Base-by-base conservation (phyloP, 441 rosid species). In the Cnidoscolus chayamansa region DNA sequence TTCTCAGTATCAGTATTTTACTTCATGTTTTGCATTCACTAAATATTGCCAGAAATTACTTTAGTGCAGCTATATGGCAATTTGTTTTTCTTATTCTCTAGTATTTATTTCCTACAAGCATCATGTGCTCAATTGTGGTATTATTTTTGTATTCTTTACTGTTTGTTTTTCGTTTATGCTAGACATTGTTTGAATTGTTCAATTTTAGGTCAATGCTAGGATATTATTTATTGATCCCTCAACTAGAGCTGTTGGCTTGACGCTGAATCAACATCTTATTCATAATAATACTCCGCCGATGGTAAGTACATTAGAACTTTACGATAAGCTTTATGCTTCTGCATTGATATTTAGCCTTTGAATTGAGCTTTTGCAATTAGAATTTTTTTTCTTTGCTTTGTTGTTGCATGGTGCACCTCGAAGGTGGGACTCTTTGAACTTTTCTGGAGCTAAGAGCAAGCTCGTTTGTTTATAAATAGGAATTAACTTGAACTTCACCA, bases 161-260 rank as follows among this genome's bases (percentile, higher is more conserved):
- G 51, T 12, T 50, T 0, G 11, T 32, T 60, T 25, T 2, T 45
- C 16, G 15, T 51, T 65, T 70, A 11, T 45, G 37, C 31, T 50
- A 8, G 48, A 61, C 30, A 15, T 68, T 20, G 60, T 54, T 64
- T 16, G 19, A 13, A 16, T 16, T 20, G 9, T 50, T 3, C 40
- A 10, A 48, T 61, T 11, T 25, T 84, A 96, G 99, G 97, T 95
- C 77, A 90, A 85, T 81, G 97, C 98, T 73, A 89, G 97, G 63
- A 87, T 95, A 84, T 77, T 95, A 76, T 95, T 93, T 81, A 78
- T 91, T 40, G 99, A 95, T 86, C 97, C 98, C 68, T 85, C 90
- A 74, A 88, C 95, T 71, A 90, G 99, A 82, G 99, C 99, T 74
- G 83, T 95, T 74, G 97, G 97, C 75, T 87, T 95, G 92, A 93